Base-by-base conservation (phyloP, 2,329 filamentous ascomycete species). In the Stagonosporopsis vannaccii region DNA sequence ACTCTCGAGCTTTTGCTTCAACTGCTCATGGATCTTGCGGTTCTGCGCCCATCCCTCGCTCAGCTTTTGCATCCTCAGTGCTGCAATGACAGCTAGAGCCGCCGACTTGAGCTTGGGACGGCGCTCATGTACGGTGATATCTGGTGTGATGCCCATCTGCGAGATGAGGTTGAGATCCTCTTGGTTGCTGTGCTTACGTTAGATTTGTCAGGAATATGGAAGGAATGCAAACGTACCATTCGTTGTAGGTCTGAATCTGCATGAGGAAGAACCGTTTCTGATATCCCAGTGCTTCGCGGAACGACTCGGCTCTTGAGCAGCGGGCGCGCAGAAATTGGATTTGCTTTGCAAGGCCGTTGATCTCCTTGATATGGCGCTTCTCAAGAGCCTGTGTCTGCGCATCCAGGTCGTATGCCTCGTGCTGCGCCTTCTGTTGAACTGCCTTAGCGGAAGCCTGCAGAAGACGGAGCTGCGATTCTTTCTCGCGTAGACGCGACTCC, bases 271-370 rank as follows among this genome's bases (percentile, higher is more conserved):
- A 93, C 64, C 85, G 87, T 83, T 99, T 99, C 61, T 91, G 91
- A 78, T 89, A 96, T 8, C 90, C 90, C 28, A 94, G 85, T 68
- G 93, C 91, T 60, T 85, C 84, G 37, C 95, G 85, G 77, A 98
- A 88, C 46, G 85, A 86, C 65, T 91, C 87, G 77, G 97, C 94
- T 28, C 95, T 85, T 72, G 86, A 84, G 79, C 90, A 90, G 48
- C 89, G 87, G 2, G 91, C 91, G 68, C 92, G 87, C 74, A 98
- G 86, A 87, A 91, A 98, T 69, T 92, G 86, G 73, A 98, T 94
- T 78, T 98, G 93, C 78, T 95, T 90, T 49, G 87, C 85, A 71
- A 98, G 83, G 17, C 94, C 94, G 64, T 88, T 86, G 49, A 97
- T 80, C 78, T 96, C 91, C 75, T 87, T 88, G 67, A 83, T 80